phyloP scores from a whole-genome alignment of 768 basidiomycete species.

The Leccinum imitatum region DNA sequence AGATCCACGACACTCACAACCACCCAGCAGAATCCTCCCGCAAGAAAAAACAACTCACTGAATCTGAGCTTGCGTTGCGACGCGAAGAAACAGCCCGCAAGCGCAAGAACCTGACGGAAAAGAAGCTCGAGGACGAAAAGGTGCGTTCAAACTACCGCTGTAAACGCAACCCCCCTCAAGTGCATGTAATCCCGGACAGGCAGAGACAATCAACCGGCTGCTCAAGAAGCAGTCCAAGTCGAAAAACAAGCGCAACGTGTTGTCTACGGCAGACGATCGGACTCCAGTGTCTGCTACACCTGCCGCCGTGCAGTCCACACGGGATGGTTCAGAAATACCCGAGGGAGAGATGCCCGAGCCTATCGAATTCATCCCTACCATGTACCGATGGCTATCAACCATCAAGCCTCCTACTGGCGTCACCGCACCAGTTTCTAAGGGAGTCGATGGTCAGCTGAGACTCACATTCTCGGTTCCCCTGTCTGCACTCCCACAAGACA shows the following conservation, averaged over 20 bases:
- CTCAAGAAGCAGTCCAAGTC: conserved; percentile 82
- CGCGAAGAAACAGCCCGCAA: conserved; percentile 83
- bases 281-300: conserved; percentile 34
- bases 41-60: conserved; percentile 64
- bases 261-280: conserved; percentile 49
- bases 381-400: conserved; percentile 75
- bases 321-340: conserved; percentile 31
- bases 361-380: conserved; percentile 45
- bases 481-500: conserved; percentile 21
- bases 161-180: neutral
- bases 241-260: conserved; percentile 54
- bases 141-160: conserved; percentile 33
- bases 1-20: neutral
- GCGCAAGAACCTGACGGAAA: conserved; percentile 57
- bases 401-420: conserved; percentile 30
- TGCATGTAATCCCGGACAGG: conserved; percentile 38
- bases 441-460: conserved; percentile 33
- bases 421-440: conserved; percentile 3
- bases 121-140: conserved; percentile 41
- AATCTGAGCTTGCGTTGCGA: conserved; percentile 68
- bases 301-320: conserved; percentile 26
- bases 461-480: conserved; percentile 58
- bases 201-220: conserved; percentile 86
- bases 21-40: conserved; percentile 10
- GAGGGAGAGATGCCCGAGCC: conserved; percentile 45